Base-by-base conservation (phyloP, 1,284 basidiomycete genomes). In the Heterobasidion annosum region DNA sequence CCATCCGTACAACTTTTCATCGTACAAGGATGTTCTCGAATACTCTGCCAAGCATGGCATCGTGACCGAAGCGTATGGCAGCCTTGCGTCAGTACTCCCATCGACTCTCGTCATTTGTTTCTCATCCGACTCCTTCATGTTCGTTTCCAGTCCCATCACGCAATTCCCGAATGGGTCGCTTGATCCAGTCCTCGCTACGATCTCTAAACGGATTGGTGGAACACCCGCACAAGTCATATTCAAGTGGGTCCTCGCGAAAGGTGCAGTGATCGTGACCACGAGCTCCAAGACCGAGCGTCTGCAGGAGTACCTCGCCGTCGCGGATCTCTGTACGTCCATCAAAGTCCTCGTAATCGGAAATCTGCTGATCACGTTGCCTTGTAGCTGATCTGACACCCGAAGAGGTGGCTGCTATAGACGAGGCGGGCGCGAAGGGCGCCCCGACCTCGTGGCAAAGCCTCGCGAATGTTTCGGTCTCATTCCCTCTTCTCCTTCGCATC, bases 51-150 rank as follows among this genome's bases (percentile, higher is more conserved):
- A 75, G 58, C 73, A 89, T 54, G 75, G 74, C 33, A 85, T 91
- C 51, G 73, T 82, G 0, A 79, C 81, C 43, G 87, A 89, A 63
- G 85, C 82, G 0, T 91, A 88, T 67, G 84, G 83, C 48, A 70
- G 81, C 47, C 72, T 91, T 9, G 75, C 72, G 82, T 84, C 56
- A 44, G 74, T 67, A 32, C 7, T n/a, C 16, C 16, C 44, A 45
- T 25, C 19, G 9, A 25, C 25, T 0, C 16, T n/a, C 42, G 12
- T 40, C 33, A 34, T 35, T 16, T 1, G 6, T 13, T 15, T 2
- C 18, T 33, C 3, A 4, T 25, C 4, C 25, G 4, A 25, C 0
- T 4, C 0, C 10, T 32, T 8, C 33, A 9, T 33, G 8, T 35
- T 37, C 50, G 13, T 47, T 44, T 47, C 33, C 59, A 84, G 81